Evolutionary conservation across 495 filamentous ascomycete genomes (phyloP).

Genomic region (Hypoxylon fragiforme): DNA sequence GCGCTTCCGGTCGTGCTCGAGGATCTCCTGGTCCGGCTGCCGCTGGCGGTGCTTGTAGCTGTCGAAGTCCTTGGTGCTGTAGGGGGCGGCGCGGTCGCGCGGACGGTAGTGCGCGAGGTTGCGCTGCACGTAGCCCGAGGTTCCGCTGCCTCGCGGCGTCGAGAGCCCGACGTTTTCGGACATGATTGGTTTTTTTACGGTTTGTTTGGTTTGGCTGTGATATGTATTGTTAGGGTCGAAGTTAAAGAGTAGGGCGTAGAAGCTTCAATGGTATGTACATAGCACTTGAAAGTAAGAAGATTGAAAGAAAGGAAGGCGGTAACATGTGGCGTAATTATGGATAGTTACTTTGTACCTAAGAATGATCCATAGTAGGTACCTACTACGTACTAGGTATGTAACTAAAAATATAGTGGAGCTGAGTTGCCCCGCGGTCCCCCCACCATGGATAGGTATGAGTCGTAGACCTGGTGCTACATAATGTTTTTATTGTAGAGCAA

Average conservation of each 20-base stretch:
- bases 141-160: conserved; percentile 92
- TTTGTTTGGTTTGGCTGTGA: background rate
- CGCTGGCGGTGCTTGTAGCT: conserved; percentile 70
- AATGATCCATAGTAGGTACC: no score
- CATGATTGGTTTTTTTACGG: conserved; percentile 61
- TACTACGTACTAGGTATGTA: no score
- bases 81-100: conserved; percentile 65
- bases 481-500: no score
- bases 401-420: no score
- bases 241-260: conserved; percentile 1
- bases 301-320: conserved; percentile 28
- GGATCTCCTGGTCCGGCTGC: conserved; percentile 84
- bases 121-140: conserved; percentile 95
- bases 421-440: conserved; percentile 30
- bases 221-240: no score
- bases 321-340: conserved; percentile 11
- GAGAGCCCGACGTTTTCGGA: conserved; percentile 97
- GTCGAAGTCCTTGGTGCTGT: conserved; percentile 64
- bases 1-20: conserved; percentile 89
- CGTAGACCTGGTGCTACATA: conserved; percentile 3
- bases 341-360: conserved; percentile 12
- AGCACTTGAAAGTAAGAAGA: background rate
- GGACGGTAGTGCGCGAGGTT: conserved; percentile 87
- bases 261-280: background rate
- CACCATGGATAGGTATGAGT: conserved; percentile 29